These are phyloP conservation scores for Tetracladium maxilliforme DNA, from an alignment of 2,329 filamentous ascomycete species.

Conservation along the genomic window DNA sequence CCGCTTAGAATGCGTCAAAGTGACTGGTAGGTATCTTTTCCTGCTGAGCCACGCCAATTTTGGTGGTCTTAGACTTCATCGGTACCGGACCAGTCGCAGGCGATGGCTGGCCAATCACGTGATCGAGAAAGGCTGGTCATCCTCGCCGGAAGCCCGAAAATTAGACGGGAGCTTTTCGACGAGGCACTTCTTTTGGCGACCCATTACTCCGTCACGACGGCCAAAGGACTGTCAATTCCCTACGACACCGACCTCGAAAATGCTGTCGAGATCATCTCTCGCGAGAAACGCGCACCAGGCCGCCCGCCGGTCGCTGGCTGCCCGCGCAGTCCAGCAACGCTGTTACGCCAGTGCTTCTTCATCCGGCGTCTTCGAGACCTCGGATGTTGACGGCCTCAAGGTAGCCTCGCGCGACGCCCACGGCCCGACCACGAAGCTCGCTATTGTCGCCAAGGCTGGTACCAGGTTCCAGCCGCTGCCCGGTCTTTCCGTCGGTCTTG, in stretches of 20 bases:
- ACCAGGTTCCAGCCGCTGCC: conserved; percentile 85
- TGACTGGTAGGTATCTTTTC: no score
- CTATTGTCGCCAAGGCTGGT: conserved; percentile 85
- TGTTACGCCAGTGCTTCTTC: conserved; percentile 49
- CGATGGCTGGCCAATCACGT: conserved; percentile 1
- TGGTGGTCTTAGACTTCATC: no score
- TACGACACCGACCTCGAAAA: conserved; percentile 31
- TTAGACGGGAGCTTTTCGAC: no score
- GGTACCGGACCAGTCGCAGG: no score
- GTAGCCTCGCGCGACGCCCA: conserved; percentile 80
- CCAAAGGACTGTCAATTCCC: no score
- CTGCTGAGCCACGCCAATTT: no score
- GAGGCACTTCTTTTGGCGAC: no score
- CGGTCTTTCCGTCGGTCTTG: conserved; percentile 77
- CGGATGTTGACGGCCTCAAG: conserved; percentile 80
- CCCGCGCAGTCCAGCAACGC: conserved; percentile 34
- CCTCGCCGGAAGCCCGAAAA: conserved; percentile 1
- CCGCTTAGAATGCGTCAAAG: no score
- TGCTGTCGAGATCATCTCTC: conserved; percentile 54
- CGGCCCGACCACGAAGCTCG: conserved; percentile 80
- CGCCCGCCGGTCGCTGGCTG: conserved; percentile 47
- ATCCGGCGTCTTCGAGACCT: conserved; percentile 75
- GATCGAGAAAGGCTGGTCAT: neutral
- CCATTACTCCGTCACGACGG: no score
- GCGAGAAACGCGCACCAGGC: conserved; percentile 40